A percentile compares a stretch with the other conserved stretches of the same genome.
Evolutionary conservation across 1,284 basidiomycete genomes (phyloP).

Genomic region (Ustilago nuda): DNA sequence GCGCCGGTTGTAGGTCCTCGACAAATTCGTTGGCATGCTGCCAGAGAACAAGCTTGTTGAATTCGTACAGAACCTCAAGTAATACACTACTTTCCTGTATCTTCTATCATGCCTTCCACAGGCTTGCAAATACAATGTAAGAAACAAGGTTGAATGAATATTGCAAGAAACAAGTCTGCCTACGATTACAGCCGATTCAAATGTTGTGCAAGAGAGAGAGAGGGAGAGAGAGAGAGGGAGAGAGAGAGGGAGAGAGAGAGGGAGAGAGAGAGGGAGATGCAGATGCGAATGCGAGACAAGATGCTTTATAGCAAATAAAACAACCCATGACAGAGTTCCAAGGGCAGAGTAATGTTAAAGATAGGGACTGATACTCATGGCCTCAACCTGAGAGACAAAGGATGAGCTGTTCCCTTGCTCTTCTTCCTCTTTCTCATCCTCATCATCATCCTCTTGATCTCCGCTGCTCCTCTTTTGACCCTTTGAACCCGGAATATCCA

Average conservation of each 20-base stretch:
- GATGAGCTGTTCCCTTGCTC: conserved; percentile 51
- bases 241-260: background rate
- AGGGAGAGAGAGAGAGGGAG: background rate
- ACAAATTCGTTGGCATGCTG: conserved; percentile 56
- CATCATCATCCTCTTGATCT: conserved; percentile 15
- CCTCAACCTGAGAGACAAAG: conserved; percentile 62
- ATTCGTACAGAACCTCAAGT: conserved; percentile 52
- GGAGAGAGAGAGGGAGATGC: background rate
- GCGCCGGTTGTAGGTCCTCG: conserved; percentile 15
- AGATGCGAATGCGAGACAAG: background rate
- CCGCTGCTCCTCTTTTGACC: conserved; percentile 1
- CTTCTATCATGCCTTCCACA: background rate
- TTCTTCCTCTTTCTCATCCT: conserved; percentile 32
- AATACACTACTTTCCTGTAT: background rate
- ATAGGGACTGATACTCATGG: conserved; percentile 66
- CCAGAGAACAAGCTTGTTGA: conserved; percentile 55
- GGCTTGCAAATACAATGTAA: background rate
- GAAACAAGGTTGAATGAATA: conserved; percentile 3
- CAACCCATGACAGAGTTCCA: background rate
- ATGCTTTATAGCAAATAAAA: background rate
- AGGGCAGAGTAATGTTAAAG: conserved; percentile 3
- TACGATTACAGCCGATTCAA: background rate
- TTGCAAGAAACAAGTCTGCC: background rate
- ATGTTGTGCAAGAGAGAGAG: conserved; percentile 2
- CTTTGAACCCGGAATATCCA: conserved; percentile 31